Conservation (phyloP, 306 rosid genomes). For the Potentilla sterilis region DNA sequence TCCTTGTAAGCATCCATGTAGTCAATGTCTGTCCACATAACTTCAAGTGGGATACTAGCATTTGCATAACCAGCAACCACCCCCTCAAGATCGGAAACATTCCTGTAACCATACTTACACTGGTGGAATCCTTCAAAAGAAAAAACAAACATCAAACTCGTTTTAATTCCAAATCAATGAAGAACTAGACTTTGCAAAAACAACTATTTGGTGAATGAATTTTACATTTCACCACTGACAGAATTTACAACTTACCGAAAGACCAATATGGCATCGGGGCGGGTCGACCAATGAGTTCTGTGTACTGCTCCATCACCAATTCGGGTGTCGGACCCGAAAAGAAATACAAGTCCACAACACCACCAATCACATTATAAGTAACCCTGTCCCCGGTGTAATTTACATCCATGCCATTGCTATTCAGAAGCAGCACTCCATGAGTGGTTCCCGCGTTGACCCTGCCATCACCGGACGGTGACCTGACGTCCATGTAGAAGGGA, state of each 20-base stretch:
- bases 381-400: conserved; percentile 55
- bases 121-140: conserved; percentile 77
- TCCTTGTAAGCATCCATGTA: conserved; percentile 87
- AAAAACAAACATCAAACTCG: not conserved
- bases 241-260: conserved; percentile 54
- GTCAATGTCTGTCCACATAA: conserved; percentile 93
- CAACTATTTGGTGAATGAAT: not conserved
- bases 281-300: conserved; percentile 75
- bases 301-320: conserved; percentile 70
- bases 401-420: conserved; percentile 82
- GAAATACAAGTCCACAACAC: conserved; percentile 62
- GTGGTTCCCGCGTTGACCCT: conserved; percentile 44
- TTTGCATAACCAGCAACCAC: conserved; percentile 74
- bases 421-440: conserved; percentile 74
- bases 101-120: conserved; percentile 78
- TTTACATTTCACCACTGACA: not conserved
- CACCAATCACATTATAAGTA: conserved; percentile 73
- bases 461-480: conserved; percentile 47
- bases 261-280: conserved; percentile 90
- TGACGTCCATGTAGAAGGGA: conserved; percentile 75
- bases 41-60: conserved; percentile 78
- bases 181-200: not conserved
- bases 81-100: conserved; percentile 53
- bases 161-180: too few relatives aligned
- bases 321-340: conserved; percentile 72